phyloP scores from a whole-genome alignment of 257 asterid species.

The Fraxinus anomala region DNA sequence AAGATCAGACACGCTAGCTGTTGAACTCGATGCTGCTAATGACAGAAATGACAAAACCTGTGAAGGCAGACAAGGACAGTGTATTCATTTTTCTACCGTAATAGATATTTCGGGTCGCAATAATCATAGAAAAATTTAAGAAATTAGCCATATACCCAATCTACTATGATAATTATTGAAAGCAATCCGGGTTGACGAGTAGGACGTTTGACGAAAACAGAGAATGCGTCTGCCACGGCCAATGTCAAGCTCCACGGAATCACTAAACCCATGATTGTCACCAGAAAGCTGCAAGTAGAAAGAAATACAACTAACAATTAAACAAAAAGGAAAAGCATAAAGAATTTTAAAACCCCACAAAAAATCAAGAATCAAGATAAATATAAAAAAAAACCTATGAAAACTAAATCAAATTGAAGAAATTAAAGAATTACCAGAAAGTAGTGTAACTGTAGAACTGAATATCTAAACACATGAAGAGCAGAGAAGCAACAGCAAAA shows the following conservation, averaged over 20 bases:
- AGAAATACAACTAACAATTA: neutral
- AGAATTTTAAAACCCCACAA: neutral
- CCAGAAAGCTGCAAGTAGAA: conserved; percentile 67
- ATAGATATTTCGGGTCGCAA: neutral
- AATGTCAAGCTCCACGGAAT: conserved; percentile 93
- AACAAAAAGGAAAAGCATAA: neutral
- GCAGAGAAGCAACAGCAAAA: conserved; percentile 87
- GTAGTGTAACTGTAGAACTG: conserved; percentile 92
- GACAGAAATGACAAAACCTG: conserved; percentile 75
- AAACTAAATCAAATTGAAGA: neutral
- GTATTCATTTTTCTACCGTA: neutral
- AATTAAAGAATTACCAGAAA: conserved; percentile 64
- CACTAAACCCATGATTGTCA: conserved; percentile 81
- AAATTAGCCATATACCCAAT: conserved; percentile 56
- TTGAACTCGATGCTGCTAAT: conserved; percentile 82
- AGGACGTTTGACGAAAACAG: conserved; percentile 64
- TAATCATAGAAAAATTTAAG: neutral
- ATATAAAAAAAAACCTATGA: neutral
- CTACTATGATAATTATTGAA: conserved; percentile 67
- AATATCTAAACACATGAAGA: conserved; percentile 89
- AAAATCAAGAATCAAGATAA: neutral
- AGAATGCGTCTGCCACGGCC: conserved; percentile 73
- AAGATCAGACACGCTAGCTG: conserved; percentile 71
- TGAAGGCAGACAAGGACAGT: neutral
- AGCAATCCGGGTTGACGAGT: conserved; percentile 58